Base-by-base conservation (phyloP, 1,284 basidiomycete genomes). In the Cryptococcus amylolentus region DNA sequence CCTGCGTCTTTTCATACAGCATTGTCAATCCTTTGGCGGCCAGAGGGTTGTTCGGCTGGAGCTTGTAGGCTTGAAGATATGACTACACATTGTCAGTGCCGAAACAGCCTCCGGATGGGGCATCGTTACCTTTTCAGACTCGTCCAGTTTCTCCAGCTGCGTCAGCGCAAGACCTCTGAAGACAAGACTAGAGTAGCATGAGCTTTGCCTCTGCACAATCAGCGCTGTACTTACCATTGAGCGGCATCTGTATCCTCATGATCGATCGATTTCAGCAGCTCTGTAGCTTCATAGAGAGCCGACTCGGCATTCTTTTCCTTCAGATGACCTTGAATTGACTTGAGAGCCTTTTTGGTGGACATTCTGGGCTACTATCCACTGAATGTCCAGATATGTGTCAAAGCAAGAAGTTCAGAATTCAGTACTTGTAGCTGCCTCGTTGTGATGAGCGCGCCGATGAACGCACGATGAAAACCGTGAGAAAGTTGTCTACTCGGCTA, bases 111-210 rank as follows among this genome's bases (percentile, higher is more conserved):
- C 12, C 44, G 27, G 54, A 54, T 38, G 49, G 31, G 55, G 18
- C 48, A 47, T 85, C 23, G 23, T 49, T 81, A 92, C 89, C 84
- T 88, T 84, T 80, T 94, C 91, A 77, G 91, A 88, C 70, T 86
- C 80, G 35, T 86, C 83, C 27, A 79, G 72, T 52, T 88, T 82
- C 27, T 84, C 84, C 3, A 92, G 78, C 69, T 93, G 89, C 7
- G 88, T 79, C 14, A 84, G 80, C 0, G 92, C 84, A 13, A 93
- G 76, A 2, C 86, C 92, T 23, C 91, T 81, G 70, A 91, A 94
- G 7, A 93, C 86, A 68, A 88, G 83, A 7, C 91, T 95, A 9
- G 7, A 41, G 45, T 12, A 37, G 41, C n/a, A 35, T 44, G 41
- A 43, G 10, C 42, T 23, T 54, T 43, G 38, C 56, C 48, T 26